Conservation (phyloP, 257 asterid species). For the Jacaranda copaia region DNA sequence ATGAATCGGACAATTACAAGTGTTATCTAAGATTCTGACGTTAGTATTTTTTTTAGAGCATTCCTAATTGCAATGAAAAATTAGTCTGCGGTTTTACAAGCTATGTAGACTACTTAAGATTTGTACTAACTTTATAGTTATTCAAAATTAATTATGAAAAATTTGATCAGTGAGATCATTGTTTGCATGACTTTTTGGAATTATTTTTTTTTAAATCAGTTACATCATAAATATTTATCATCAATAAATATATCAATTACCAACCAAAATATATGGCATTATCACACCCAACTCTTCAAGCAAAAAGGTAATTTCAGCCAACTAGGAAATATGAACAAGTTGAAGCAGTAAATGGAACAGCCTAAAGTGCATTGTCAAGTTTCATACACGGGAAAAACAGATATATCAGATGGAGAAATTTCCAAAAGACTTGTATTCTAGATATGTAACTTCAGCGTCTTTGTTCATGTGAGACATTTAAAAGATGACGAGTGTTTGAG, state of each 20-base stretch:
- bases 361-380: neutral
- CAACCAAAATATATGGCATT: constrained; percentile 49
- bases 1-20: constrained; percentile 81
- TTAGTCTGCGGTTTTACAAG: neutral
- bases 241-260: no score
- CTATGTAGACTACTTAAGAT: neutral
- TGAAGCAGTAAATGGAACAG: constrained; percentile 46
- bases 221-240: no score
- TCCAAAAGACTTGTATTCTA: no score
- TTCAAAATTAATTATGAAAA: no score
- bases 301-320: constrained; percentile 80
- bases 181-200: no score
- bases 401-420: no score
- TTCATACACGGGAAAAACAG: neutral
- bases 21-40: constrained; percentile 93
- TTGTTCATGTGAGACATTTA: neutral
- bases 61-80: neutral
- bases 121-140: no score
- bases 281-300: constrained; percentile 81
- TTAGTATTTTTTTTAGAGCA: constrained; percentile 32
- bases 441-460: neutral
- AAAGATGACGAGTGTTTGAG: neutral
- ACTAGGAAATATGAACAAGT: constrained; percentile 53
- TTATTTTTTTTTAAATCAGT: no score
- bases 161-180: no score